These are phyloP conservation scores for Raffaelea deltoideospora DNA, from an alignment of 2,329 filamentous ascomycete species.

Conservation along the genomic window DNA sequence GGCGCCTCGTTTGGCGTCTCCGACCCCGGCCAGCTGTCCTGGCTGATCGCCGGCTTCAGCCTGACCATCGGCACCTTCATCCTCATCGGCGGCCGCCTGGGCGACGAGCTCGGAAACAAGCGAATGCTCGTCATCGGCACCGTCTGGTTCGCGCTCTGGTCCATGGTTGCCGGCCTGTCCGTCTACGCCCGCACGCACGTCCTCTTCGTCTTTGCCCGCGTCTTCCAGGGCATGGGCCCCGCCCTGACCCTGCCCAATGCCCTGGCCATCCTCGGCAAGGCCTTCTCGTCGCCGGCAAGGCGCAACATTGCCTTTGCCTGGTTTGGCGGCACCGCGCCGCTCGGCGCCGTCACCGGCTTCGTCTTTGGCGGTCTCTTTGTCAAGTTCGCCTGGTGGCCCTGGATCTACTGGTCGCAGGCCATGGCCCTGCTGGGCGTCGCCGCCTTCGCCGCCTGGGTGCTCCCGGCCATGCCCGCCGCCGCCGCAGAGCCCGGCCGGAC, in stretches of 20 bases:
- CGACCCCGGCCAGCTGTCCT: conserved; percentile 37
- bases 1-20: conserved; percentile 4
- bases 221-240: conserved; percentile 45
- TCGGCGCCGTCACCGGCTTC: conserved; percentile 22
- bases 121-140: conserved; percentile 42
- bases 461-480: conserved; percentile 10
- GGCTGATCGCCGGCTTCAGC: conserved; percentile 29
- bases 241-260: conserved; percentile 49
- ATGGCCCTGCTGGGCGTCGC: conserved; percentile 8
- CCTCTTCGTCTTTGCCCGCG: conserved; percentile 35
- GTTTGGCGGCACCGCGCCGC: conserved; percentile 29
- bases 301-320: conserved; percentile 46
- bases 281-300: conserved; percentile 38
- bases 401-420: conserved; percentile 18
- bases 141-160: conserved; percentile 52
- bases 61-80: conserved; percentile 26
- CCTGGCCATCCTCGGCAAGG: conserved; percentile 43
- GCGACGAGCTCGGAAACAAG: conserved; percentile 47
- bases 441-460: conserved; percentile 9
- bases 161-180: conserved; percentile 42
- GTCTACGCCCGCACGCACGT: conserved; percentile 26
- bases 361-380: conserved; percentile 24
- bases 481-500: neutral
- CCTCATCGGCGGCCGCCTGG: conserved; percentile 44
- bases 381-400: conserved; percentile 20